phyloP scores from a whole-genome alignment of 2,329 filamentous ascomycete genomes.

The Colletotrichum sublineola region DNA sequence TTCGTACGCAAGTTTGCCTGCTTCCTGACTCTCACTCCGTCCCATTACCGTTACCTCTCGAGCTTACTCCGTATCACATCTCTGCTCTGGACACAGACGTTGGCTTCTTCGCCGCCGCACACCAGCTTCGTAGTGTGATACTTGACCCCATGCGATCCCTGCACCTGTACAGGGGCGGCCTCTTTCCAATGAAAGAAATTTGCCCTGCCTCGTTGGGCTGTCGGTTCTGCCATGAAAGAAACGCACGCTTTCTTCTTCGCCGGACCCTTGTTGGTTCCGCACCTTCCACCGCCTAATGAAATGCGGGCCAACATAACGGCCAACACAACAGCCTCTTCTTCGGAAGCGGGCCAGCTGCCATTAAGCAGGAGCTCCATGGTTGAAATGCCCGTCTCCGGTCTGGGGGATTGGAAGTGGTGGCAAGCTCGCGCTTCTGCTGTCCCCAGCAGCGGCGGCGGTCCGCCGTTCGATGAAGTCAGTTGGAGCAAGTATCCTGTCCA shows the following conservation, averaged over 20 bases:
- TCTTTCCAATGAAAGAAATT: background rate
- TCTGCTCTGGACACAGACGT: background rate
- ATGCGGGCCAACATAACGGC: slow-evolving; percentile 2
- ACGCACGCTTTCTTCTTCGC: slow-evolving; percentile 5
- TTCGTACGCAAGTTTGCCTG: background rate
- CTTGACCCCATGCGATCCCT: background rate
- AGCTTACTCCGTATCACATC: background rate
- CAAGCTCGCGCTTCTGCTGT: slow-evolving; percentile 3
- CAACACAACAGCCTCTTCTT: background rate
- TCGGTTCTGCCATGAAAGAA: slow-evolving; percentile 1
- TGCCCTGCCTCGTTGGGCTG: background rate
- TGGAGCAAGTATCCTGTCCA: background rate
- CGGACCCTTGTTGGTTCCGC: slow-evolving; percentile 1
- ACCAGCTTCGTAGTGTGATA: background rate
- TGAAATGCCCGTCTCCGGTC: background rate
- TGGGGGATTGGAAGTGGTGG: background rate
- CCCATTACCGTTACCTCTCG: background rate
- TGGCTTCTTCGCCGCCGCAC: background rate
- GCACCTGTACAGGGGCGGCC: background rate
- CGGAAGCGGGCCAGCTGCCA: background rate
- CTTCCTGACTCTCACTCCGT: background rate
- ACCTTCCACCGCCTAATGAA: background rate
- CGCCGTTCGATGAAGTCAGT: background rate
- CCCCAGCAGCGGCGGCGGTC: slow-evolving; percentile 1
- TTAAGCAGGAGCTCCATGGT: background rate